Base-by-base conservation (phyloP, 805 yeast genomes). In the Clavispora asparagi region DNA sequence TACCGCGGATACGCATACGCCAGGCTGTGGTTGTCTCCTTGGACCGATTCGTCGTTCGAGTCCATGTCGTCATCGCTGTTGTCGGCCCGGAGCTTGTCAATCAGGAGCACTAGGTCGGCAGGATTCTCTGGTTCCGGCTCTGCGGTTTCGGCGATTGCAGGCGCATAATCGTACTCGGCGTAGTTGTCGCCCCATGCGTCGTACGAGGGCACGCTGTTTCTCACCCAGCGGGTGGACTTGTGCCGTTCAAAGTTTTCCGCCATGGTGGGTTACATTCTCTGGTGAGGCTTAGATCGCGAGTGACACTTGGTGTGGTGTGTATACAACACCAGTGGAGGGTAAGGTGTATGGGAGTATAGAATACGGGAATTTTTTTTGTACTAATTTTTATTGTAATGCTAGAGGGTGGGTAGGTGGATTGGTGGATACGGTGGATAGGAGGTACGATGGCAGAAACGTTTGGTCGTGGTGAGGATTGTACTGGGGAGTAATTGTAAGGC, bases 161-260 rank as follows among this genome's bases (percentile, higher is more conserved):
- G 41, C 13, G 43, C 53, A 31, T 56, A 53, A 19, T 56, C 62
- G 40, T 58, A 51, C 29, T 62, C 70, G 33, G 39, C 38, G 44
- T 61, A 61, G 26, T 65, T 70, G 44, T 65, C 70, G 19, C 62
- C 68, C 75, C 75, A 70, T 19, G 68, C 73, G 45, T 68, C 73
- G 47, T 70, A 70, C 3, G 62, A 45, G n/a, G 76, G 77, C 6
- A 65, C 67, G n/a, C 65, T 53, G 7, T 76, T 70, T 44, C 65
- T 67, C 10, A 64, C 73, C 76, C 76, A 71, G 42, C 77, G 58
- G 7, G 74, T 62, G 32, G 75, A 70, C 40, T 63, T 64, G 46
- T 71, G 76, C 55, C 77, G 64, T 27, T 65, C 74, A 50, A 71
- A 68, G 41, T 64, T 62, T 41, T 70, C 75, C 2, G 59, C 47